A percentile compares a stretch with the other conserved stretches of the same genome.
Evolutionary conservation across 2,329 filamentous ascomycete species (phyloP).

Genomic region (Fusarium sp.): DNA sequence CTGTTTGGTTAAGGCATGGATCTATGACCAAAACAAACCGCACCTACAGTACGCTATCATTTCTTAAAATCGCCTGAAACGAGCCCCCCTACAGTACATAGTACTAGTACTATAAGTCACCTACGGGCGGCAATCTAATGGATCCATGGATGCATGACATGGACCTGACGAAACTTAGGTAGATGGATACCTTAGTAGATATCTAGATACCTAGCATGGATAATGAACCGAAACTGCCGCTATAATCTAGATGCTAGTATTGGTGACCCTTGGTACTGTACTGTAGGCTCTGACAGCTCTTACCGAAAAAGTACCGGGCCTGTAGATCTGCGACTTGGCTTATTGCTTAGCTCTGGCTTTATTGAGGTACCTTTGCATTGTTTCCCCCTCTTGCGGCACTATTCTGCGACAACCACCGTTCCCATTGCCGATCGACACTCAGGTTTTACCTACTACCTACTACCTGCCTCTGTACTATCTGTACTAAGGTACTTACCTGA

Average conservation of each 20-base stretch:
- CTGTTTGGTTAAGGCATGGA: not conserved
- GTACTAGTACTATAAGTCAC: not conserved
- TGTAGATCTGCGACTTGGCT: slow-evolving; percentile 46
- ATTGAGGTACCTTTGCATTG: not conserved
- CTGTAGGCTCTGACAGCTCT: not conserved
- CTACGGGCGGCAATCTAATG: not conserved
- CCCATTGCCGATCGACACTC: slow-evolving; percentile 36
- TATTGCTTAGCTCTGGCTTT: slow-evolving; percentile 40
- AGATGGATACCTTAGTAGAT: not conserved
- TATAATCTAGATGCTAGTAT: not conserved
- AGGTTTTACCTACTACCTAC: not conserved
- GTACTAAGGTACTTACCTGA: no score
- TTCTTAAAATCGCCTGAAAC: slow-evolving; percentile 37
- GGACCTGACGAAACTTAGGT: not conserved
- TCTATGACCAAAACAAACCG: slow-evolving; percentile 25
- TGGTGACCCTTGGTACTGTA: not conserved
- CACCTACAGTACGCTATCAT: slow-evolving; percentile 21
- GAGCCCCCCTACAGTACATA: not conserved
- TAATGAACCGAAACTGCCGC: slow-evolving; percentile 17
- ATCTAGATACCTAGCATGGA: slow-evolving; percentile 2
- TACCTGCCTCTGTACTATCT: no score
- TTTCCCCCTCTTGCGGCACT: slow-evolving; percentile 8
- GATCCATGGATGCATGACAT: not conserved
- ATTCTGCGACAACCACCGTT: slow-evolving; percentile 34
- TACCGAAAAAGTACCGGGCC: slow-evolving; percentile 27